Base-by-base conservation (phyloP, 1,284 basidiomycete species). In the Acaromyces ingoldii region DNA sequence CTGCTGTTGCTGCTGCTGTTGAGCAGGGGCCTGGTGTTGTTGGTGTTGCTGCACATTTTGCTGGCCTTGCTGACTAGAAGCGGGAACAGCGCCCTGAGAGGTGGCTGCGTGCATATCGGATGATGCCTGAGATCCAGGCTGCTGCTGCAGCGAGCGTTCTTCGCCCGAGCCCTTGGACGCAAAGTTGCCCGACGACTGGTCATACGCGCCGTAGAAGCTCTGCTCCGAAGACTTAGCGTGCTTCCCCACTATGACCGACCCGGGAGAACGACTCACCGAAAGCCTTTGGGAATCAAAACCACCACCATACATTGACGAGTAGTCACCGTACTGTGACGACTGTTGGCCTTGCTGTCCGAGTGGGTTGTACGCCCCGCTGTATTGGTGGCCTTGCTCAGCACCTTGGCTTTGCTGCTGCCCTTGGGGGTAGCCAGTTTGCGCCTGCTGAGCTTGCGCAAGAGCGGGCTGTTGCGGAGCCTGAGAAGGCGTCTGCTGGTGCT, bases 271-370 rank as follows among this genome's bases (percentile, higher is more conserved):
- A 33, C 45, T 48, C 39, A 48, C 45, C 29, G 66, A 60, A 19
- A 68, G 65, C n/a, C 69, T 58, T 49, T 71, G 66, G 10, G 64
- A 52, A 55, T 70, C 67, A 38, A 65, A 55, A 39, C 67, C 63
- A 33, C 63, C 69, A 56, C 72, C n/a, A n/a, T n/a, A n/a, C n/a
- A n/a, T n/a, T n/a, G n/a, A n/a, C n/a, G n/a, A 74, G 50, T 57
- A 57, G 50, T 57, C 55, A 21, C 21, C 22, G 34, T 38, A 31
- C 22, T 50, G 30, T 26, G 19, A 28, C 25, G 17, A 15, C 51
- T 47, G 51, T 11, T 26, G 24, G 10, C 28, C 36, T 31, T 44
- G 42, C 29, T 46, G 34, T 31, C 28, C 15, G 30, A 24, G 9
- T 17, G 30, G 29, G 19, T n/a, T 22, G 31, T 10, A 33, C 10